phyloP scores from a whole-genome alignment of 106 monocot genomes.

The Chionographis japonica region DNA sequence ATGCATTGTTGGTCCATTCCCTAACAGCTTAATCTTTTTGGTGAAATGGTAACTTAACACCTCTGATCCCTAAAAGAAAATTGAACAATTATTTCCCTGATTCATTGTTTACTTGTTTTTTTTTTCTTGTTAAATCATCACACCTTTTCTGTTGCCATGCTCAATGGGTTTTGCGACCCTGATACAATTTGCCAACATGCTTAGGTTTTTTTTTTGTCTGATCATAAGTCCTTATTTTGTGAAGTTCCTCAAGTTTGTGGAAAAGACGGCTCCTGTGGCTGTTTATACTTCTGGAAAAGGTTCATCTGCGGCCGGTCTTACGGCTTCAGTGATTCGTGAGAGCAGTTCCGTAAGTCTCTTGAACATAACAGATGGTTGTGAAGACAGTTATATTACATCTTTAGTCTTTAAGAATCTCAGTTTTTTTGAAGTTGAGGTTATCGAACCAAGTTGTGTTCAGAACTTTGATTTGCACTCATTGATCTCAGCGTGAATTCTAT shows the following conservation, averaged over 20 bases:
- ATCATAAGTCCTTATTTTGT: slow-evolving; percentile 5
- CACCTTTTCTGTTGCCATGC: too few species aligned
- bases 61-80: too few species aligned
- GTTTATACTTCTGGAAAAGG: slow-evolving; percentile 99
- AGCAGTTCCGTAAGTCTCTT: slow-evolving; percentile 69
- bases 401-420: not conserved
- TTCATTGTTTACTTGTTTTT: not conserved
- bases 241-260: slow-evolving; percentile 98
- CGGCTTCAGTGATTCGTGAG: slow-evolving; percentile 96
- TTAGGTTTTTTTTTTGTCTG: not conserved
- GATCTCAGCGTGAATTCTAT: slow-evolving; percentile 92
- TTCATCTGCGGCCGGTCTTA: slow-evolving; percentile 98
- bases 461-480: not conserved
- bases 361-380: not conserved
- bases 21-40: too few species aligned
- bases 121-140: not conserved
- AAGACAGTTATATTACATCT: not conserved
- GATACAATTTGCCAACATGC: too few species aligned
- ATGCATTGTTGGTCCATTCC: too few species aligned
- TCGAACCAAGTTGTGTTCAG: too few species aligned
- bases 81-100: too few species aligned
- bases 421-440: too few species aligned
- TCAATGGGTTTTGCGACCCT: too few species aligned
- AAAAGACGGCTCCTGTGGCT: slow-evolving; percentile 94
- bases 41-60: too few species aligned